These are phyloP conservation scores for Penicillium dipodomyicola DNA, from an alignment of 495 filamentous ascomycete genomes.

Conservation along the genomic window DNA sequence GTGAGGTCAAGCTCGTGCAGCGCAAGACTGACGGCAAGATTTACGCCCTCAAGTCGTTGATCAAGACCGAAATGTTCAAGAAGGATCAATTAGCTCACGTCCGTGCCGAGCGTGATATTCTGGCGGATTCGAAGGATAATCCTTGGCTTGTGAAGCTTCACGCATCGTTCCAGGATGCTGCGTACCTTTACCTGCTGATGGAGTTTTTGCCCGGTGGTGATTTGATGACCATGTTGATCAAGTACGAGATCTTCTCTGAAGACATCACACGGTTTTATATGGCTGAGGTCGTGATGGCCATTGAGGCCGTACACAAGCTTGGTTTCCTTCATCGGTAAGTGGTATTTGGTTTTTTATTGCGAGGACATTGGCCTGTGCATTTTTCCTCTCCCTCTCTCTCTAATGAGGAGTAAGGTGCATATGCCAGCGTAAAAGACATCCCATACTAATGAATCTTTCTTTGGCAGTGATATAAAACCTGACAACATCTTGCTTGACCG, in stretches of 20 bases:
- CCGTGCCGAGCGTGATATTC: conserved; percentile 92
- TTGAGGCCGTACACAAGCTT: conserved; percentile 95
- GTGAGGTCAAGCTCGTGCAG: conserved; percentile 95
- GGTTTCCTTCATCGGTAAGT: conserved; percentile 97
- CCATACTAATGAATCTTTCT: conserved; percentile 15
- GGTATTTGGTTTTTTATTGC: not conserved
- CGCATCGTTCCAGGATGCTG: conserved; percentile 93
- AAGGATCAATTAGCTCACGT: conserved; percentile 99
- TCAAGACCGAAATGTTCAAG: conserved; percentile 99
- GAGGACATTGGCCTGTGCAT: not conserved
- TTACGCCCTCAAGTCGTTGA: conserved; percentile 95
- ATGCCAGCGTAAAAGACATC: not conserved
- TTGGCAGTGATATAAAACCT: conserved; percentile 89
- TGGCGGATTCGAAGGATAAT: conserved; percentile 93
- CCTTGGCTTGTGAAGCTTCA: conserved; percentile 98
- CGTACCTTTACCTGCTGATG: conserved; percentile 98
- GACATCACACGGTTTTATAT: conserved; percentile 99
- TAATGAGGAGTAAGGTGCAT: not conserved
- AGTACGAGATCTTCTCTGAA: conserved; percentile 99
- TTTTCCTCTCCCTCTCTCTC: not conserved
- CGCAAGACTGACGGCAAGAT: conserved; percentile 95
- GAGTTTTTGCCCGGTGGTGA: conserved; percentile 98
- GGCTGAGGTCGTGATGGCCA: conserved; percentile 94
- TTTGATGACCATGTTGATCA: conserved; percentile 99
- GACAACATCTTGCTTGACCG: conserved; percentile 97